phyloP scores from a whole-genome alignment of 169 alveolate genomes.

The Plasmodium relictum region DNA sequence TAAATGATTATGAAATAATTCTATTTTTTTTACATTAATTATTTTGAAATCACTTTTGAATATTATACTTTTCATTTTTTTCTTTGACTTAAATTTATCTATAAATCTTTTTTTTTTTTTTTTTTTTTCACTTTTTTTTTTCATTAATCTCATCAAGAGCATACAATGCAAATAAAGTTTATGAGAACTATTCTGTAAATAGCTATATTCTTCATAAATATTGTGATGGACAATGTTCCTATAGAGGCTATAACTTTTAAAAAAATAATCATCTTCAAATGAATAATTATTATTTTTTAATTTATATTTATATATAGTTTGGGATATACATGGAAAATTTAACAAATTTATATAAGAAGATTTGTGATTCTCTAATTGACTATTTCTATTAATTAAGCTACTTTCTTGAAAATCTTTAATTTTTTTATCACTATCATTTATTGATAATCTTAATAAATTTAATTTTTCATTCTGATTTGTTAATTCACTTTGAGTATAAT shows the following conservation, averaged over 20 bases:
- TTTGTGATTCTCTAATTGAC: not conserved
- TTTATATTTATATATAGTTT: slow-evolving; percentile 65
- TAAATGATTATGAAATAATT: slow-evolving; percentile 51
- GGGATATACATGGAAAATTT: slow-evolving; percentile 53
- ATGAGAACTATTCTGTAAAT: slow-evolving; percentile 40
- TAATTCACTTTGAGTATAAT: slow-evolving; percentile 12
- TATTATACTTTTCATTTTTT: slow-evolving; percentile 23
- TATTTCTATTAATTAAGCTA: not conserved
- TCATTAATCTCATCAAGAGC: slow-evolving; percentile 9
- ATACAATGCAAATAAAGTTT: slow-evolving; percentile 12
- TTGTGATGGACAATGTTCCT: slow-evolving; percentile 42
- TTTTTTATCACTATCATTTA: not conserved
- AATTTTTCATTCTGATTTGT: not conserved
- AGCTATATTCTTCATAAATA: slow-evolving; percentile 26
- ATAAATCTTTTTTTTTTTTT: slow-evolving; percentile 24
- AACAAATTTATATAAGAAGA: slow-evolving; percentile 4
- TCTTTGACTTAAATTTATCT: slow-evolving; percentile 4
- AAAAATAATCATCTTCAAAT: slow-evolving; percentile 32
- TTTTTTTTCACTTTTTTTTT: slow-evolving; percentile 3
- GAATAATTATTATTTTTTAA: slow-evolving; percentile 20
- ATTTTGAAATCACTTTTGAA: slow-evolving; percentile 3
- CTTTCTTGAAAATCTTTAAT: not conserved
- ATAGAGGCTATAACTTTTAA: slow-evolving; percentile 19
- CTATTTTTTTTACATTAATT: slow-evolving; percentile 29
- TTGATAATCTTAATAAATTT: not conserved